Evolutionary conservation across 176 grass and related monocot genomes (phyloP).

Genomic region (Paspalum vaginatum): DNA sequence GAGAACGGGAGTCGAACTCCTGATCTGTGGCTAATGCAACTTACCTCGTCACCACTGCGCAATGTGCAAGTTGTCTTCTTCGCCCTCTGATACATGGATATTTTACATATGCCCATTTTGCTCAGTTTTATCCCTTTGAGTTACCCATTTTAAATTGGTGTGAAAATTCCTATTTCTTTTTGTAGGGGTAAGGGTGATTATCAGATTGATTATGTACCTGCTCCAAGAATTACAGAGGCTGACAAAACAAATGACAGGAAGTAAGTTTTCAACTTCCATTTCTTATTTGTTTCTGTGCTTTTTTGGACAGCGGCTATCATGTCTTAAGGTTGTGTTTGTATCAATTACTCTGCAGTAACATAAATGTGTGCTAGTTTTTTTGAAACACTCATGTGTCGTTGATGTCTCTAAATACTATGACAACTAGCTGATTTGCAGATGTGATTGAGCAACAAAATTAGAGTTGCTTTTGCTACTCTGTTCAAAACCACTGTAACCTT

Average conservation of each 20-base stretch:
- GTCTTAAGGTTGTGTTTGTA: neutral
- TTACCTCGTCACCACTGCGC: too few species aligned
- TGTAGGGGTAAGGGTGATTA: conserved; percentile 87
- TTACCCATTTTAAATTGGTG: neutral
- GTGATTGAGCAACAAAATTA: neutral
- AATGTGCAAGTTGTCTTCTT: neutral
- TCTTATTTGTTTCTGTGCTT: conserved; percentile 19
- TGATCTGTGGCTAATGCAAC: too few species aligned
- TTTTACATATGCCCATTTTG: neutral
- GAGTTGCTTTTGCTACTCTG: neutral
- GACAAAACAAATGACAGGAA: conserved; percentile 90
- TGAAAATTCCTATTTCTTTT: conserved; percentile 7
- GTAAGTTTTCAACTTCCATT: conserved; percentile 48
- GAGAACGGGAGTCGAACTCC: too few species aligned
- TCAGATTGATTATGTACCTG: conserved; percentile 91
- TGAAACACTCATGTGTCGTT: neutral
- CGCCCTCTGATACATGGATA: neutral
- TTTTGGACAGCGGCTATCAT: neutral
- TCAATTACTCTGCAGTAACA: neutral
- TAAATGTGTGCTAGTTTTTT: neutral
- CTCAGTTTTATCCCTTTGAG: neutral
- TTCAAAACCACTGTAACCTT: neutral
- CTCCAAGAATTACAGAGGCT: conserved; percentile 91
- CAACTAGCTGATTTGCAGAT: neutral
- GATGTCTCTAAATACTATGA: conserved; percentile 10